Base-by-base conservation (phyloP, 371 early-diverging fungal genomes). In the Zychaea mexicana region DNA sequence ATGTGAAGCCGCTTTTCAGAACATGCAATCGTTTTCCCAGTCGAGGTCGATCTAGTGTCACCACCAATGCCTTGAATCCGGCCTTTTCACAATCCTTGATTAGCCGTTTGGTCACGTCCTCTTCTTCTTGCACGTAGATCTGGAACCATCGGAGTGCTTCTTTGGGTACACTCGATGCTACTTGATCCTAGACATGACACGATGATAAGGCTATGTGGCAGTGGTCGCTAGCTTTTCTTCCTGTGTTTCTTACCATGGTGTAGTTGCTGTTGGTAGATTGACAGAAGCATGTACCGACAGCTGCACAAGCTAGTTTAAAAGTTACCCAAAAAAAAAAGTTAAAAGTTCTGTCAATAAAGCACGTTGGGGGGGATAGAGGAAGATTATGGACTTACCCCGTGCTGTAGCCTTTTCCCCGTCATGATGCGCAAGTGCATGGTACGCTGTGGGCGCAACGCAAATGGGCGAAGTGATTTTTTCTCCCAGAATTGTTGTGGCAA, bases 31-130 rank as follows among this genome's bases (percentile, higher is more conserved):
- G 84, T 4, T 85, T 70, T 0, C 92, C 94, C 5, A 91, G 78
- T 30, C 80, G 61, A 0, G 93, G 92, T 8, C 91, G 84, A 67
- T 93, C 93, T 0, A 91, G 90, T 0, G 93, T 93, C 0, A 92
- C 76, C 22, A 90, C 87, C 10, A 93, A 66, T 3, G 85, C 92
- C 58, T 83, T 84, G 72, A 74, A 85, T 1, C 93, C 93, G 0
- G 81, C 71, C 27, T 36, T 62, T 60, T 93, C 90, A 12, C 90
- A 90, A 5, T 83, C 67, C 26, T 72, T 57, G 7, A 93, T 81
- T 0, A 93, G 67, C 24, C 71, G 33, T 60, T 72, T 78, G 2
- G 89, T 84, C 2, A 85, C 69, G 0, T 68, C 62, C 15, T 87
- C 78, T 61, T 92, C 81, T 55, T 72, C 65, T 71, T 90, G 85